Conservation (phyloP, 768 basidiomycete genomes). For the Panaeolus cyanescens region DNA sequence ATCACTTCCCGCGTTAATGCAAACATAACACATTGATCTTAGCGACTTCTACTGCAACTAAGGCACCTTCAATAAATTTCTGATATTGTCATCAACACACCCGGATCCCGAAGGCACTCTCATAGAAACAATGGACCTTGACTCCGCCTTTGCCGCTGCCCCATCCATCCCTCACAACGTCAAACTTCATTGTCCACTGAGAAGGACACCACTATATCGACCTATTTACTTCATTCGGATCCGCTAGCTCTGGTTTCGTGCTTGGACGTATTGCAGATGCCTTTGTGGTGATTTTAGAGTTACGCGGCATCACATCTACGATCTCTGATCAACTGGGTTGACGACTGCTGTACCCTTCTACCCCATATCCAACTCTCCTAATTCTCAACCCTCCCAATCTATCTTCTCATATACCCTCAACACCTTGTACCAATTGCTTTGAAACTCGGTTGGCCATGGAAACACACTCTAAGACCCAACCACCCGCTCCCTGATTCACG, state of each 20-base stretch:
- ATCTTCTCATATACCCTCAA: slow-evolving; percentile 18
- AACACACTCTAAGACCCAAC: slow-evolving; percentile 24
- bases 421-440: slow-evolving; percentile 24
- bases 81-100: slow-evolving; percentile 20
- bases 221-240: slow-evolving; percentile 27
- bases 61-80: slow-evolving; percentile 18
- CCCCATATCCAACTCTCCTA: slow-evolving; percentile 2
- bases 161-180: slow-evolving; percentile 29
- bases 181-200: slow-evolving; percentile 21
- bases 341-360: slow-evolving; percentile 34
- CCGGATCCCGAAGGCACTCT: slow-evolving; percentile 31
- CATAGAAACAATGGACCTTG: slow-evolving; percentile 39
- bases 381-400: neutral
- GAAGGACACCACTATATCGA: slow-evolving; percentile 27
- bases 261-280: slow-evolving; percentile 34
- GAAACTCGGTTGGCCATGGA: slow-evolving; percentile 36
- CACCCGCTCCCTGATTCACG: slow-evolving; percentile 25
- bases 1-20: slow-evolving; percentile 30
- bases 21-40: slow-evolving; percentile 23
- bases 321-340: slow-evolving; percentile 37
- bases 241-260: slow-evolving; percentile 23
- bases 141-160: slow-evolving; percentile 35
- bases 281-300: slow-evolving; percentile 21
- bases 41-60: slow-evolving; percentile 29
- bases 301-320: slow-evolving; percentile 15